A percentile compares a stretch with the other conserved stretches of the same genome.
These are phyloP conservation scores for Aspergillus tamarii DNA, from an alignment of 2,329 filamentous ascomycete species.

Conservation along the genomic window DNA sequence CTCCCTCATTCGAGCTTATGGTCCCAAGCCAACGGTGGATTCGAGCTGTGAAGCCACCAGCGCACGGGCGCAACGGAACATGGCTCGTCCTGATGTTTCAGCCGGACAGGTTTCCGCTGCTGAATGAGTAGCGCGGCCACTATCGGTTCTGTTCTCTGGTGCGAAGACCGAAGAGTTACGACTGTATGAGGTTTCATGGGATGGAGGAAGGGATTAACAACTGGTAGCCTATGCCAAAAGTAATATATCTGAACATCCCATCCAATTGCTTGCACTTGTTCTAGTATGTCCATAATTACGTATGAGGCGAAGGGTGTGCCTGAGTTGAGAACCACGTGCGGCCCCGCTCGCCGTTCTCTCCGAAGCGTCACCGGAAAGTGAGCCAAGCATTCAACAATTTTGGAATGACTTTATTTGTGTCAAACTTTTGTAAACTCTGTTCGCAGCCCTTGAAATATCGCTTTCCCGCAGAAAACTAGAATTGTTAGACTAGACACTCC, in stretches of 20 bases:
- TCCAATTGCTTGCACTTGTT: not conserved
- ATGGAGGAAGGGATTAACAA: not conserved
- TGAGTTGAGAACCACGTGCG: slow-evolving; percentile 7
- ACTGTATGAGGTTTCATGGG: slow-evolving; percentile 22
- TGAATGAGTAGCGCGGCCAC: not conserved
- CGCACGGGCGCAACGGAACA: not conserved
- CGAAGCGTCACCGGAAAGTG: not conserved
- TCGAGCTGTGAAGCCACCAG: not conserved
- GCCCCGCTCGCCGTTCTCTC: slow-evolving; percentile 13
- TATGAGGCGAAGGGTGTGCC: not conserved
- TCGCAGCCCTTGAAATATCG: not conserved
- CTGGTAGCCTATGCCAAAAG: not conserved
- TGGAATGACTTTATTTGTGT: not conserved
- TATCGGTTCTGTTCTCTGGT: not conserved
- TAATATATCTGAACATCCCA: not conserved
- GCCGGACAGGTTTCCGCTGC: not conserved
- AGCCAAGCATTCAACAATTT: not conserved
- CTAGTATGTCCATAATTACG: not conserved
- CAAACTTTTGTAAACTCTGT: not conserved
- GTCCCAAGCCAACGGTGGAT: not conserved
- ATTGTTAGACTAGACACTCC: not conserved
- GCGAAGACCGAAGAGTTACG: slow-evolving; percentile 14
- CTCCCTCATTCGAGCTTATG: not conserved
- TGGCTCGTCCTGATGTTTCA: not conserved
- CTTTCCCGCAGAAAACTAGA: not conserved